Evolutionary conservation across 257 asterid genomes (phyloP), one percentile per base, ranked within the genome.

Genomic region (Cynanchum wilfordii): DNA sequence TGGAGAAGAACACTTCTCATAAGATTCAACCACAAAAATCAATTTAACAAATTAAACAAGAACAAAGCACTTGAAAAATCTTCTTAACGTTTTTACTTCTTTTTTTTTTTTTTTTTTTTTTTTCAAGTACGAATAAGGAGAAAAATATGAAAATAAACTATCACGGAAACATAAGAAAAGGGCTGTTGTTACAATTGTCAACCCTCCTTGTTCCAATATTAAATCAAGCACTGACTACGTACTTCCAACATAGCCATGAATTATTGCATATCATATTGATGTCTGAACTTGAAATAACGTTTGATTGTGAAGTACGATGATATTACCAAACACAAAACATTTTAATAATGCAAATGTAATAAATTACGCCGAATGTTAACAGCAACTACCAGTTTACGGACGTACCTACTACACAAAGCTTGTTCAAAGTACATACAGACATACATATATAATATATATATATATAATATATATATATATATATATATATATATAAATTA

Each of bases 361-460:
- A 38, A 70, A 63, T 59, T 76, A 63, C 59, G 40, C 73, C 68
- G 55, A 47, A 58, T 71, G 36, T 45, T 24, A 30, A 76, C 79
- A 60, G 70, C 44, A 76, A 76, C 22, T 60, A 25, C 40, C 66
- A 17, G 58, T 20, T 42, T 5, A 52, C 58, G 25, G 25, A 19
- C 20, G 22, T 50, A 50, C 56, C 19, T 50, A 50, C 56, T 13
- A 3, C 17, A 2, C 7, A 50, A 49, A 49, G 54, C 54, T 49
- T 1, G 56, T 51, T 51, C 56, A 51, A 5, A 19, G 56, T 51
- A 51, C 56, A 17, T 2, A 13, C 22, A 33, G 3, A 33, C 24
- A 6, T 2, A 15, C 16, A 50, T 16, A 57, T 58, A n/a, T n/a
- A n/a, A 22, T 0, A 22, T 22, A 4, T 50, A 47, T 50, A 50